Evolutionary conservation across 2,329 filamentous ascomycete species (phyloP).

Genomic region (Trichoderma sp.): DNA sequence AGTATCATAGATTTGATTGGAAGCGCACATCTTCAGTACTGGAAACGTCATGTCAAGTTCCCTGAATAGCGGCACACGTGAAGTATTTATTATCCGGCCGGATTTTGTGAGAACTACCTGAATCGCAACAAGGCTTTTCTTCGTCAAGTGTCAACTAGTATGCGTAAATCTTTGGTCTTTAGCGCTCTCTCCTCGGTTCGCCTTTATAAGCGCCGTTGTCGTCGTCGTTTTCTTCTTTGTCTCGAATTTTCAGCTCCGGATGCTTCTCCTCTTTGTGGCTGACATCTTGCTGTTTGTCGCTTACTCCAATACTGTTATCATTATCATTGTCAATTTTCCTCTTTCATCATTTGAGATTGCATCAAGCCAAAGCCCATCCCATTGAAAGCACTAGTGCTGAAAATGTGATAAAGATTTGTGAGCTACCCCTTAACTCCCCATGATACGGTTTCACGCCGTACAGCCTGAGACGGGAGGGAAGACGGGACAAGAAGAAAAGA

Average conservation of each 20-base stretch:
- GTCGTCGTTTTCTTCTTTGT: neutral
- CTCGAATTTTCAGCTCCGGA: neutral
- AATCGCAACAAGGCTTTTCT: neutral
- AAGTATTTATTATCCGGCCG: neutral
- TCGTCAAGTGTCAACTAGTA: neutral
- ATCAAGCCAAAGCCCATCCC: neutral
- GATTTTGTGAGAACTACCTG: neutral
- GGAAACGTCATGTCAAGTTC: neutral
- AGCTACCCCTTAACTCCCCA: neutral
- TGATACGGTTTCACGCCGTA: neutral
- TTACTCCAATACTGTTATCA: neutral
- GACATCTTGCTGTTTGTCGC: neutral
- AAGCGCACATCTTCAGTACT: no score
- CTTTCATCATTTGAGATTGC: neutral
- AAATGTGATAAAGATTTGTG: neutral
- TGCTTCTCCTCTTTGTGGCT: neutral
- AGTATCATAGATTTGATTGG: no score
- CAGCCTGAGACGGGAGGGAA: no score
- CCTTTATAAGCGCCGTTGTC: neutral
- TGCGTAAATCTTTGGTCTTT: no score
- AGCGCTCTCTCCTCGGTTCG: no score
- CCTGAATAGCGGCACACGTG: neutral
- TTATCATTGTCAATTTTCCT: rapidly evolving
- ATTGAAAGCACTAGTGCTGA: neutral
- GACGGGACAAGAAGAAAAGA: no score